Evolutionary conservation across 2,329 filamentous ascomycete species (phyloP).

Genomic region (Sarocladium oryzae): DNA sequence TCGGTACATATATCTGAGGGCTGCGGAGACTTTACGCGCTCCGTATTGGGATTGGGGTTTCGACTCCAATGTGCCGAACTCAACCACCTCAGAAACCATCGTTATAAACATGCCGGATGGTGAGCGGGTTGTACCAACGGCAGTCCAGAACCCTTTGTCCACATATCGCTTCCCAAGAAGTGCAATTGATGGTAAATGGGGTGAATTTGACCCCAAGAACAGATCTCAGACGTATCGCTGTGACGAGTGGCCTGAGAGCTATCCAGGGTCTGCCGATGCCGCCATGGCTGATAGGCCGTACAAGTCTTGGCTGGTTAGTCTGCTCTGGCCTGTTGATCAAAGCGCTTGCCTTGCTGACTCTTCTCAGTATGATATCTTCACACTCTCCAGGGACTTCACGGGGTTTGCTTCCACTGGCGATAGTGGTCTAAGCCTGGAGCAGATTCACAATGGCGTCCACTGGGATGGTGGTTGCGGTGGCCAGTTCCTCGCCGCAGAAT

Average conservation of each 20-base stretch:
- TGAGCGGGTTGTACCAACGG: slow-evolving; percentile 20
- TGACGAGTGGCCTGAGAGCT: slow-evolving; percentile 25
- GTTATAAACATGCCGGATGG: slow-evolving; percentile 35
- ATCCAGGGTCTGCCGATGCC: slow-evolving; percentile 32
- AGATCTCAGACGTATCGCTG: slow-evolving; percentile 34
- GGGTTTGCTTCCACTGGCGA: slow-evolving; percentile 28
- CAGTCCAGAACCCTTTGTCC: slow-evolving; percentile 45
- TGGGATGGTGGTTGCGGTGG: slow-evolving; percentile 33
- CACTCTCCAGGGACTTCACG: slow-evolving; percentile 27
- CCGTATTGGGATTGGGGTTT: slow-evolving; percentile 52
- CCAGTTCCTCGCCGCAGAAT: slow-evolving; percentile 33
- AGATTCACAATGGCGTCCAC: slow-evolving; percentile 36
- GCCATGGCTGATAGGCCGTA: slow-evolving; percentile 27
- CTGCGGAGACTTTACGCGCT: slow-evolving; percentile 39
- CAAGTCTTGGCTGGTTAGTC: slow-evolving; percentile 34
- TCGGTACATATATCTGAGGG: slow-evolving; percentile 31
- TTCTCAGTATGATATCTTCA: slow-evolving; percentile 35
- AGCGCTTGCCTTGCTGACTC: slow-evolving; percentile 10
- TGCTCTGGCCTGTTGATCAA: slow-evolving; percentile 22
- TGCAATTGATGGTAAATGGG: slow-evolving; percentile 31
- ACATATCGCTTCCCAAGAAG: slow-evolving; percentile 41
- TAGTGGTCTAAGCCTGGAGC: slow-evolving; percentile 34
- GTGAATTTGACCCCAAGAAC: slow-evolving; percentile 22
- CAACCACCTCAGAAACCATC: slow-evolving; percentile 28
- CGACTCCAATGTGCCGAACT: slow-evolving; percentile 34